Base-by-base conservation (phyloP, 495 filamentous ascomycete genomes). In the Penicillium herquei region DNA sequence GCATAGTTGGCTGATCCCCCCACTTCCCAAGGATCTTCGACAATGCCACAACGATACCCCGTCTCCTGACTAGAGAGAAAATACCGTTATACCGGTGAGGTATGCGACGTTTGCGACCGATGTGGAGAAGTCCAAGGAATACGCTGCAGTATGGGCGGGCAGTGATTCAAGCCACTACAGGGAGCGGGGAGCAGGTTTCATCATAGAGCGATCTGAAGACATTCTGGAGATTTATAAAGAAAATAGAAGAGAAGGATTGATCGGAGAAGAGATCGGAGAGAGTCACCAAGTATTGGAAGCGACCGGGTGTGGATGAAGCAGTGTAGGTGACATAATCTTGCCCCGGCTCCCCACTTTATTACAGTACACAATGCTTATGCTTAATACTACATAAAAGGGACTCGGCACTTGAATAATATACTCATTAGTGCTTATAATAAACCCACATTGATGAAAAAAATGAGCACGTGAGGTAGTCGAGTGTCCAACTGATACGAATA, bases 1-100 rank as follows among this genome's bases (percentile, higher is more conserved):
- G 63, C 65, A 68, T 66, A 51, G 52, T 61, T 64, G 65, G 58
- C 51, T 62, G 65, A 57, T 64, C 60, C 57, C 58, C 57, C 50
- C 26, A 52, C 58, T 58, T 59, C 54, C 26, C 4, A 43, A 21
- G n/a, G 13, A 18, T 50, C 31, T 33, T 50, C 46, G 39, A 46
- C 17, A 41, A 51, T 51, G 34, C 37, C 49, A 40, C 49, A 37
- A 40, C 12, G 8, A 39, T 31, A 13, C 35, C 21, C 26, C 3
- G 14, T 46, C 26, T 14, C 11, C 12, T 37, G 12, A 10, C 9
- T 37, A 2, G 34, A 37, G 21, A 26, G 21, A 4, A 26, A 26
- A 26, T 26, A 26, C 21, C 21, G 21, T 26, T 26, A 26, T 2
- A 26, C 21, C 21, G 21, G 21, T 26, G 21, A 26, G 21, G 21